These are phyloP conservation scores for Barbarea vulgaris DNA, from an alignment of 345 rosid species.

Conservation along the genomic window DNA sequence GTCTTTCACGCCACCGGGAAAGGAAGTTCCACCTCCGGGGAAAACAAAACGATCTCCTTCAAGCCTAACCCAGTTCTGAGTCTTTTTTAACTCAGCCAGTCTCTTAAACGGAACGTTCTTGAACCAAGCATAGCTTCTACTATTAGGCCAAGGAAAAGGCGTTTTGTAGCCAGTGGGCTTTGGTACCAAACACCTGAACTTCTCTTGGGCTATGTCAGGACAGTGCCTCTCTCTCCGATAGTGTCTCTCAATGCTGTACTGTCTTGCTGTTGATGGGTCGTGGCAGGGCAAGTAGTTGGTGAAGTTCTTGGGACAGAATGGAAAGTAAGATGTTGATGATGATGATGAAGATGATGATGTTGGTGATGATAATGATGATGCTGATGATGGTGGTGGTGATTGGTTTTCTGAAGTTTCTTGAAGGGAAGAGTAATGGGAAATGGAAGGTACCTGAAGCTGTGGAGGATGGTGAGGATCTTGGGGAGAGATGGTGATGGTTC, in stretches of 20 bases:
- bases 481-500: conserved; percentile 31
- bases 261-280: conserved; percentile 47
- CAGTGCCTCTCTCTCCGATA: conserved; percentile 65
- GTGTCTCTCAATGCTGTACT: conserved; percentile 42
- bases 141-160: conserved; percentile 66
- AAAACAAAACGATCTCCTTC: conserved; percentile 56
- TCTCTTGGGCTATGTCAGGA: conserved; percentile 42
- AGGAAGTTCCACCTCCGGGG: conserved; percentile 82
- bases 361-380: background rate
- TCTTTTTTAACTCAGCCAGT: conserved; percentile 53
- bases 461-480: conserved; percentile 37
- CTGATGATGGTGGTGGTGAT: background rate
- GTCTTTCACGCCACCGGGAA: conserved; percentile 56
- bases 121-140: conserved; percentile 60
- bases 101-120: conserved; percentile 60
- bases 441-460: conserved; percentile 31
- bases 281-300: conserved; percentile 69
- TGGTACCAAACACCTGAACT: conserved; percentile 57
- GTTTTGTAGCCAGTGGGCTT: conserved; percentile 57
- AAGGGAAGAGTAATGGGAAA: conserved; percentile 24
- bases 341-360: background rate
- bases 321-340: conserved; percentile 36
- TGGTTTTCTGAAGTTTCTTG: conserved; percentile 18
- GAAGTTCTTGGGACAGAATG: conserved; percentile 54
- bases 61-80: conserved; percentile 67